These are phyloP conservation scores for Alternaria sp. DNA, from an alignment of 2,329 filamentous ascomycete species.

Conservation along the genomic window DNA sequence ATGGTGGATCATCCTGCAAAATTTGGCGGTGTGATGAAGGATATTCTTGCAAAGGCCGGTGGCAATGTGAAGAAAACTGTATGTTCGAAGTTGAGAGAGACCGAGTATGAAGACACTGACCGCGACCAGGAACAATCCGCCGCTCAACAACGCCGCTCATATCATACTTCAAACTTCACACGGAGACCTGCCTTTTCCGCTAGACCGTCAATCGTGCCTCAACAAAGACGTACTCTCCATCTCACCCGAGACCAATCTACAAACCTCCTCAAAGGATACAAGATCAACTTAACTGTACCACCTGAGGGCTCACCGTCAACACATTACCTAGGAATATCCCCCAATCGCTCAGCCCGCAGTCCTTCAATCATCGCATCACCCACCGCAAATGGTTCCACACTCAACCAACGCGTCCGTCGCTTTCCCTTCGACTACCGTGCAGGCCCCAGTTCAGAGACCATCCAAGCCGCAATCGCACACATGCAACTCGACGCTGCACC, in stretches of 20 bases:
- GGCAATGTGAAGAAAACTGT: conserved; percentile 53
- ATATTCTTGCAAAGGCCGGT: conserved; percentile 61
- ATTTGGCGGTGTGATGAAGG: conserved; percentile 74
- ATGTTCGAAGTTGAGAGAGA: conserved; percentile 14
- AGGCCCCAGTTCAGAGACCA: conserved; percentile 51
- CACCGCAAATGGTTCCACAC: conserved; percentile 54
- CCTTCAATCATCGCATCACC: conserved; percentile 72
- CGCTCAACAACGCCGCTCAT: conserved; percentile 59
- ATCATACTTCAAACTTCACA: conserved; percentile 49
- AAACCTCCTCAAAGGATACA: conserved; percentile 63
- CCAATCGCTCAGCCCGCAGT: conserved; percentile 69
- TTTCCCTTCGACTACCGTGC: conserved; percentile 70
- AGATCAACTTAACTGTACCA: conserved; percentile 58
- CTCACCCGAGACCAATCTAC: conserved; percentile 64
- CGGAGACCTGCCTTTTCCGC: conserved; percentile 22
- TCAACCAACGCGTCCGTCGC: conserved; percentile 57
- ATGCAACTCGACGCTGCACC: conserved; percentile 62
- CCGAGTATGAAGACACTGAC: conserved; percentile 4
- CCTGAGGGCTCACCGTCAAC: conserved; percentile 39
- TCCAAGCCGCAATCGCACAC: conserved; percentile 59
- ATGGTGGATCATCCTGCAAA: conserved; percentile 81
- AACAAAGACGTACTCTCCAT: conserved; percentile 63
- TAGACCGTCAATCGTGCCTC: background rate
- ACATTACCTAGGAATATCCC: conserved; percentile 68
- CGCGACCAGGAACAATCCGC: conserved; percentile 43